Base-by-base conservation (phyloP, 2,329 filamentous ascomycete species). In the Verticillium zaregamsianum region DNA sequence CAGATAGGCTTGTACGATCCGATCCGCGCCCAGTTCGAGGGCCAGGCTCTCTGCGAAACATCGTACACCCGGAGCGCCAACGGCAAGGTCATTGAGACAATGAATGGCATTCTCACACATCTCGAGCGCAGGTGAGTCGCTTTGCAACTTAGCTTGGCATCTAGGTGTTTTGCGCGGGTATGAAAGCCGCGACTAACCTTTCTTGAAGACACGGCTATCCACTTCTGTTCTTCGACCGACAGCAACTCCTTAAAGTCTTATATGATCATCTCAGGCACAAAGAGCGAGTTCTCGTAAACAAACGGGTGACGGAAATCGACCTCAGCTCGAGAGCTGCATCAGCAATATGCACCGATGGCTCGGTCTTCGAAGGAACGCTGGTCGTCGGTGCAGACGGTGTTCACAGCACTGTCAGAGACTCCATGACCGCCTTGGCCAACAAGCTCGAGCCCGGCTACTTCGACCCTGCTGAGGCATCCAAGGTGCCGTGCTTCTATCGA, bases 1-100 rank as follows among this genome's bases (percentile, higher is more conserved):
- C 83, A 86, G 67, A 67, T 86, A 0, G 82, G 80, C 1, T 64
- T 73, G 39, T 77, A 66, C 14, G 70, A 75, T 11, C 64, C 66
- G 12, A 63, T 75, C 15, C 62, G 66, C 31, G 57, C 37, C 12
- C 31, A 62, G 32, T 66, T 59, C 11, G 40, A 55, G 9, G 61
- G 62, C 25, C 63, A 66, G 14, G 56, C 60, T 35, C 61, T 25
- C 25, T 63, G 57, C 54, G 52, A 39, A 58, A 62, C 39, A 61
- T 62, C 37, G 1, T 55, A 59, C 20, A 54, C 33, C 20, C 49
- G 58, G 28, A 40, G 32, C 11, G 20, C 58, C 32, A 28, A 59
- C 32, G 68, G 64, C 15, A 59, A 64, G 55, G 1, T 57, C 11
- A 2, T 35, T 14, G 14, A 25, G 3, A 33, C 14, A 35, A 7